Base-by-base conservation (phyloP, 352 stramenopile genomes). In the Pythium rishiriense region DNA sequence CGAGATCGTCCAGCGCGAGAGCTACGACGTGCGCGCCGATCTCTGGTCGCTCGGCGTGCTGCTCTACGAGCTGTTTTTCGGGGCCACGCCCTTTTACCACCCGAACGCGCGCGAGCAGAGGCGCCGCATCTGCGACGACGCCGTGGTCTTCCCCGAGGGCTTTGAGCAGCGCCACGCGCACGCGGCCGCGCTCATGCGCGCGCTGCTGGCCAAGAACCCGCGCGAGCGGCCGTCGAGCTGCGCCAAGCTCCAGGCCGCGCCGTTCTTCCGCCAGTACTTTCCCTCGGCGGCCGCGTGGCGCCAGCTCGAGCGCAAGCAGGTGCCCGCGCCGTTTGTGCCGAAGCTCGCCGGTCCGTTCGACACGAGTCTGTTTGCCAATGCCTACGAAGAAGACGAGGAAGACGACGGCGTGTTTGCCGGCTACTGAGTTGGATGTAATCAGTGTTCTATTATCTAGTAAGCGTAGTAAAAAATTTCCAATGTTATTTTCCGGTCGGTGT, bases 71-170 rank as follows among this genome's bases (percentile, higher is more conserved):
- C 65, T 91, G 52, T 58, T 91, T 11, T 81, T 81, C 37, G 83
- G 75, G 6, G 45, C 39, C 2, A 88, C 81, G 12, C 81, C 83
- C 19, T 99, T 99, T 68, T 98, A 98, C 68, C 77, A 88, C 51
- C 19, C 62, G 1, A 97, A 96, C 46, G 61, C 57, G 3, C 83
- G 85, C 24, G 79, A 89, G 31, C 81, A 91, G 64, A 78, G 87
- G 31, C 73, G 87, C 9, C 70, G 78, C n/a, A 95, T 97, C 58
- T 73, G 78, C 28, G 68, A 77, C 8, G 76, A 79, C 17, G 37
- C 58, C 11, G 65, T 97, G 42, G 35, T 63, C 42, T 93, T 96
- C 41, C 78, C 83, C 7, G 55, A 79, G 4, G 69, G 72, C 35
- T 87, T 81, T 21, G 76, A 87, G 33, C 59, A 76, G 46, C 49